Evolutionary conservation across 441 rosid genomes (phyloP), one percentile per base, ranked within the genome.

Genomic region (Brassica hybrid): DNA sequence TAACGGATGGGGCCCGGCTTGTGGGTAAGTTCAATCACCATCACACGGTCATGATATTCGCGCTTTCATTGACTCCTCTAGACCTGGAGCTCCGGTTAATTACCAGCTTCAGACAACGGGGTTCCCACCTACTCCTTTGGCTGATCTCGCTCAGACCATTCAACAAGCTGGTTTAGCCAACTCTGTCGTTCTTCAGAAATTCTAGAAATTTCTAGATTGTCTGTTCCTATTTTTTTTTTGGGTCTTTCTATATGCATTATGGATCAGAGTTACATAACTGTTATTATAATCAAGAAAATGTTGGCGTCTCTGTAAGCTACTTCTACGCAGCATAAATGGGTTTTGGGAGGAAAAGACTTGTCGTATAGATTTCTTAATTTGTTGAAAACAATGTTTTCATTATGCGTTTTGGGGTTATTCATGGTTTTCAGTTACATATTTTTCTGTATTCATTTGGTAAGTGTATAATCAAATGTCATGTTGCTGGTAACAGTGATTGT

Each of bases 71-170:
- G 86, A 90, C 77, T 85, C 95, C 5, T 90, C 97, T 62, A 84
- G 94, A 38, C 32, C 97, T 11, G 94, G 88, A 36, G 75, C 66
- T 67, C 83, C 87, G 1, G 76, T 80, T 66, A 86, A 83, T 72
- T 94, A 92, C 83, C 95, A 88, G 65, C 91, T 94, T 80, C 97
- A 90, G 82, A 76, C 89, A 72, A 92, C 90, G 98, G 98, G 97
- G 19, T 94, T 94, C 77, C 97, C 98, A 65, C 98, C 97, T 0
- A 89, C 87, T 83, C 82, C 23, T 21, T 21, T 0, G 23, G 23
- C 23, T 21, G 23, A 21, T 21, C 23, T 21, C 23, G 23, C 23
- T 21, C 23, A 21, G 23, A 92, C 94, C 48, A 85, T 93, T 71
- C 90, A 89, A 78, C 84, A 88, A 81, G 97, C 94, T 6, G 94